These are phyloP conservation scores for Yamadazyma olivae DNA, from an alignment of 805 yeast genomes.

Conservation along the genomic window DNA sequence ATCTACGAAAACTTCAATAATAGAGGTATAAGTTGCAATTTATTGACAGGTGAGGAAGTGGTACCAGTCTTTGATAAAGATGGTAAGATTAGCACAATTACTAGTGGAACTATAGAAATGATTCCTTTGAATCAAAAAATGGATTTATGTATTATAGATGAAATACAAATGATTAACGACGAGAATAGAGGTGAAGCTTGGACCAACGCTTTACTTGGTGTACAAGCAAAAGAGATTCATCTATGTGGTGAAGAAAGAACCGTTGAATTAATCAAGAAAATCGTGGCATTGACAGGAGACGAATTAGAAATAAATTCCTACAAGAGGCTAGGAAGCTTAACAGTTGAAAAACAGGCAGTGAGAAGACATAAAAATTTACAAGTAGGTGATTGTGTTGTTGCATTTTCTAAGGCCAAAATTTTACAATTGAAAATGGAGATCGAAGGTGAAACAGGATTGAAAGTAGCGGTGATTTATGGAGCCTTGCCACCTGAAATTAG, in stretches of 20 bases:
- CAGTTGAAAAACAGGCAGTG: constrained; percentile 42
- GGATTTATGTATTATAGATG: constrained; percentile 92
- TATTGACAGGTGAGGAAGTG: constrained; percentile 95
- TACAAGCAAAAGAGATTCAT: constrained; percentile 80
- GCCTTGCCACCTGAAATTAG: constrained; percentile 95
- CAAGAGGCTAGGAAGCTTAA: constrained; percentile 69
- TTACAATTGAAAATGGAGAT: constrained; percentile 66
- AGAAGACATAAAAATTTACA: constrained; percentile 38
- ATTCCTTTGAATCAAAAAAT: constrained; percentile 60
- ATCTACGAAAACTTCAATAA: constrained; percentile 76
- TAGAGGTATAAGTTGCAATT: constrained; percentile 69
- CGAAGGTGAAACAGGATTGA: constrained; percentile 57
- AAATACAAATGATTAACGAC: constrained; percentile 92
- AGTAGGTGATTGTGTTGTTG: constrained; percentile 86
- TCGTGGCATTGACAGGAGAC: constrained; percentile 76
- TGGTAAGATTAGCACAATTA: constrained; percentile 72
- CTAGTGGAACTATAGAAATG: constrained; percentile 95
- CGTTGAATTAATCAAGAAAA: constrained; percentile 58
- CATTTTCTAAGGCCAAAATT: constrained; percentile 75
- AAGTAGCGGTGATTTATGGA: constrained; percentile 91
- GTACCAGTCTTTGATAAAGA: constrained; percentile 62
- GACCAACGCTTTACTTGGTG: constrained; percentile 89
- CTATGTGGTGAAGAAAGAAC: constrained; percentile 91
- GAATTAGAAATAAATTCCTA: constrained; percentile 67
- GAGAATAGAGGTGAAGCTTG: constrained; percentile 84